Evolutionary conservation across 768 basidiomycete genomes (phyloP), one percentile per base, ranked within the genome.

Genomic region (Pisolithus albus): DNA sequence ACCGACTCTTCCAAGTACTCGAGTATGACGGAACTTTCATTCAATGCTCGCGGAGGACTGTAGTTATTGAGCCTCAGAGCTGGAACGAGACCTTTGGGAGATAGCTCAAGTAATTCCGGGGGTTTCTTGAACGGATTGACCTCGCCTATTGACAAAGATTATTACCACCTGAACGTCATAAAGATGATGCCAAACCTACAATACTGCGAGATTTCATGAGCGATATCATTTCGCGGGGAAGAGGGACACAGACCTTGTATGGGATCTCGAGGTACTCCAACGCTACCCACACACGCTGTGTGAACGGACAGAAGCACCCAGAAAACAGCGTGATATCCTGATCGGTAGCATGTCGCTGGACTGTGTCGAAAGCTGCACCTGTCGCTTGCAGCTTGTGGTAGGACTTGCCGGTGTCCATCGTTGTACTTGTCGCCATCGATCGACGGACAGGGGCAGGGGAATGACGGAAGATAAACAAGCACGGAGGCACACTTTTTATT

Each of bases 91-190:
- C 90, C 88, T 59, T 87, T 88, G 1, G 89, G 88, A 15, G 88
- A 90, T 16, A 89, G 72, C 36, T 86, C 80, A n/a, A 93, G 73
- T 18, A 92, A 77, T 30, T 88, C 87, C 46, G 79, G 65, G 0
- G 89, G 86, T 58, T 91, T 92, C 68, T 82, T 81, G 72, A 91
- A 90, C 18, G 87, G 86, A 65, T 89, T 84, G 26, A 88, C 84
- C 66, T 89, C 87, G 58, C 84, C 87, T 88, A 15, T 15, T 32
- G 52, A 4, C 21, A 21, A 11, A 50, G 5, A 30, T 15, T 32
- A 48, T 15, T 32, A 47, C 40, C 40, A 24, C 19, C 8, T 19
- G 23, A 56, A 51, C 45, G 24, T 36, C 9, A 15, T 9, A n/a
- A 36, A 18, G 1, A 4, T 5, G 41, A 2, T 34, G 3, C 16